These are phyloP conservation scores for Chlamydomonas schloesseri DNA, from an alignment of 139 green algal species.

Conservation along the genomic window DNA sequence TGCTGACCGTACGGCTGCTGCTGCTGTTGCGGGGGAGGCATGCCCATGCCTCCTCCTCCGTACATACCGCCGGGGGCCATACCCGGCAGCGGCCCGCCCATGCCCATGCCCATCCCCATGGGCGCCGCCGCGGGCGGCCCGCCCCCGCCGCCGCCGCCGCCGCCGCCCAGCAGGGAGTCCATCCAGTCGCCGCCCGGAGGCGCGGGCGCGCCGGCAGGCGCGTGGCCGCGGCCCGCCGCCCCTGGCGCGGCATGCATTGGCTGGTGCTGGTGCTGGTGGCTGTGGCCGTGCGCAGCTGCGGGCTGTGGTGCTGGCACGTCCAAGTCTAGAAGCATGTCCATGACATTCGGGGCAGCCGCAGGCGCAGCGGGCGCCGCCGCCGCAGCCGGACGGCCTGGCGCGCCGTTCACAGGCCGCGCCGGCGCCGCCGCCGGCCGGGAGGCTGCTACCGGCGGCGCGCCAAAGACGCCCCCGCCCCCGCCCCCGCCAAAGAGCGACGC, in stretches of 20 bases:
- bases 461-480: not conserved
- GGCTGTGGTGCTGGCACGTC: not conserved
- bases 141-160: not conserved
- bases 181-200: conserved; percentile 24
- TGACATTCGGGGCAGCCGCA: not conserved
- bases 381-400: not conserved
- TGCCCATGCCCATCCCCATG: not conserved
- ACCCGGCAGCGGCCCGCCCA: not conserved
- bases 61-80: not conserved
- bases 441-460: not conserved
- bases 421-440: not conserved
- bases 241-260: too few species aligned
- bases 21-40: not conserved
- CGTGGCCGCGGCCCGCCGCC: not conserved
- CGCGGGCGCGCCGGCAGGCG: not conserved
- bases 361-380: not conserved
- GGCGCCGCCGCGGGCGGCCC: not conserved
- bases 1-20: too few species aligned
- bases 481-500: conserved; percentile 64
- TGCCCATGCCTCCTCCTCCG: not conserved
- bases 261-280: too few species aligned
- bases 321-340: conserved; percentile 59
- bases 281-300: too few species aligned
- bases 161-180: conserved; percentile 15
- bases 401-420: not conserved